Conservation (phyloP, 805 yeast species). For the Pichia gijzeniarum region DNA sequence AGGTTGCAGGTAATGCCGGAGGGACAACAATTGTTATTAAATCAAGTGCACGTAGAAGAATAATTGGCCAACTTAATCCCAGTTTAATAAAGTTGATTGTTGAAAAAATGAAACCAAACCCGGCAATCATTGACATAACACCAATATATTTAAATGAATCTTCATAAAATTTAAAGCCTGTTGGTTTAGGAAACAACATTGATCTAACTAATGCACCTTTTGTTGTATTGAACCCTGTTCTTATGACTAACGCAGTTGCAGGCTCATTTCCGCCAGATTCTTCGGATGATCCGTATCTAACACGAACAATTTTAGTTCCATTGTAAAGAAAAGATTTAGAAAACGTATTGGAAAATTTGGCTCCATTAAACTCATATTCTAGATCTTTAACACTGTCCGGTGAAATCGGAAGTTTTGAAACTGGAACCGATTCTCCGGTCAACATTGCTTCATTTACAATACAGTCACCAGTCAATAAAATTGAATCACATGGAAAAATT, state of each 20-base stretch:
- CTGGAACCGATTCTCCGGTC: conserved; percentile 98
- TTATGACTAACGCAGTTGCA: conserved; percentile 79
- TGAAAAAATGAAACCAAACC: conserved; percentile 75
- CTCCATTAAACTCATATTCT: conserved; percentile 46
- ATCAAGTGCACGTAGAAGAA: conserved; percentile 85
- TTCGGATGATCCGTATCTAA: conserved; percentile 50
- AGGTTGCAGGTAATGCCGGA: conserved; percentile 96
- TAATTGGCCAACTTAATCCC: conserved; percentile 61
- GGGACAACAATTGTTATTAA: conserved; percentile 96
- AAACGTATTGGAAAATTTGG: conserved; percentile 55
- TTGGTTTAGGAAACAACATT: conserved; percentile 94
- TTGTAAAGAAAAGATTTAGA: conserved; percentile 73
- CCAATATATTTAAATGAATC: conserved; percentile 97
- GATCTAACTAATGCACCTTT: conserved; percentile 92
- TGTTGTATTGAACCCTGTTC: conserved; percentile 92
- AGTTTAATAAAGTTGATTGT: conserved; percentile 75
- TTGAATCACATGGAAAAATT: conserved; percentile 81
- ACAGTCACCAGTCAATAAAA: conserved; percentile 85
- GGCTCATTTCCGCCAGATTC: conserved; percentile 63
- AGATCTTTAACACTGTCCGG: conserved; percentile 54
- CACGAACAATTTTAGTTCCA: conserved; percentile 86
- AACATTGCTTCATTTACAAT: conserved; percentile 97
- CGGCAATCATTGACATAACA: conserved; percentile 83
- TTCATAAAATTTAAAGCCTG: conserved; percentile 85
- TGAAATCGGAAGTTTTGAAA: conserved; percentile 66